Evolutionary conservation across 306 rosid species (phyloP).

Genomic region (barrel medic (Medicago truncatula)): MtrunA17r5.0-ANR NC_053048.1:52837501-52838000

Average conservation of each 20-base stretch:
- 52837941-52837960: neutral
- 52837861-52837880: conserved; percentile 38
- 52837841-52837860: conserved; percentile 66
- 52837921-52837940: neutral
- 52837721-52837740: neutral
- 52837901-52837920: neutral
- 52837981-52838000: conserved; percentile 43
- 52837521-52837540: neutral
- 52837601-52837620: conserved; percentile 64
- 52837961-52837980: conserved; percentile 19
- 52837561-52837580: conserved; percentile 63
- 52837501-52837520: neutral
- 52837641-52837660: conserved; percentile 31
- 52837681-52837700: neutral
- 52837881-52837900: neutral
- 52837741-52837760: conserved; percentile 50
- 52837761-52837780: conserved; percentile 34
- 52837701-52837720: neutral
- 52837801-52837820: conserved; percentile 54
- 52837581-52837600: conserved; percentile 92
- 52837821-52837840: conserved; percentile 41
- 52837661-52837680: conserved; percentile 44
- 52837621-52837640: conserved; percentile 57
- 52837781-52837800: conserved; percentile 63
- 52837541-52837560: neutral